Conservation (phyloP, 495 filamentous ascomycete species). For the Sphaerosporella brunnea region DNA sequence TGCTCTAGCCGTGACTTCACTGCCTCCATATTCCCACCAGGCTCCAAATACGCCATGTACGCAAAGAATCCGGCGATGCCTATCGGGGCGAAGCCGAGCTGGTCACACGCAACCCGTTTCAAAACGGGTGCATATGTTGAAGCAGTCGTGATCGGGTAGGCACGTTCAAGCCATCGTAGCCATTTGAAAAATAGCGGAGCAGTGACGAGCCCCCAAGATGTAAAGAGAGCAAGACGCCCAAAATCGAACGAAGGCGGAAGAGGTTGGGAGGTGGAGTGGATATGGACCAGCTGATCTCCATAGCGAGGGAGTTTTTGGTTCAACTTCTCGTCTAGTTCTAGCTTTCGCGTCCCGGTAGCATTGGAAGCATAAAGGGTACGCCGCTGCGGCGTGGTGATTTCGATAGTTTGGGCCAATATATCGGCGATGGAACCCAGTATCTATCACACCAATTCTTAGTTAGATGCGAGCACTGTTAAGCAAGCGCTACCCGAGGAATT, state of each 20-base stretch:
- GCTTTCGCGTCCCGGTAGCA: too few species aligned
- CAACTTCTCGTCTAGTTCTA: too few species aligned
- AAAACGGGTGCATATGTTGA: background rate
- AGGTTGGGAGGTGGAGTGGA: too few species aligned
- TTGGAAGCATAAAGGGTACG: too few species aligned
- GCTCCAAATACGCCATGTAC: background rate
- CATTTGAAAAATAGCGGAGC: background rate
- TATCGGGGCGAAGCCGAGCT: background rate
- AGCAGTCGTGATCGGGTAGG: background rate
- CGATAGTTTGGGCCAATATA: too few species aligned
- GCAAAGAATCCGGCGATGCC: background rate
- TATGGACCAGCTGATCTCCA: too few species aligned
- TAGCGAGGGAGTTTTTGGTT: too few species aligned
- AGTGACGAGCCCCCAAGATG: background rate
- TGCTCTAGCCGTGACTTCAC: background rate
- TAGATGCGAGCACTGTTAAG: too few species aligned
- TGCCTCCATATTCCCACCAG: background rate
- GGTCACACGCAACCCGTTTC: background rate
- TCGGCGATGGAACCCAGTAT: too few species aligned
- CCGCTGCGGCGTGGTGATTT: too few species aligned
- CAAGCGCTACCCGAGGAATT: too few species aligned
- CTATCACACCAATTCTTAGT: too few species aligned
- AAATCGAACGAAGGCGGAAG: background rate
- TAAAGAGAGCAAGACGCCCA: background rate
- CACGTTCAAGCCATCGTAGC: background rate